Base-by-base conservation (phyloP, 2,329 filamentous ascomycete species). In the Neoscytalidium dimidiatum region DNA sequence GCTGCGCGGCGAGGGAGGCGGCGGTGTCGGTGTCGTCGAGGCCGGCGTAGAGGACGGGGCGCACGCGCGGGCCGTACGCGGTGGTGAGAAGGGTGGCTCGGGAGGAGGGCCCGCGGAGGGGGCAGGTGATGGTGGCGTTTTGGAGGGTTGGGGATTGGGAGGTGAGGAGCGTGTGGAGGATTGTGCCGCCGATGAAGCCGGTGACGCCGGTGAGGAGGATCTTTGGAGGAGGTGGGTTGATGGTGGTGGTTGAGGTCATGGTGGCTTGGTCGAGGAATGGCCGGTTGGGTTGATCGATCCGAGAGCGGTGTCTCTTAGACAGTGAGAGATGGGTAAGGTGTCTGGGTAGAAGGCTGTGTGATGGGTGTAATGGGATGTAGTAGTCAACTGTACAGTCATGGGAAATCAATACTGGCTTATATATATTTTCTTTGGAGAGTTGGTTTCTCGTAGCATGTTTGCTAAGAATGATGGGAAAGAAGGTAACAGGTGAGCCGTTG, bases 141-240 rank as follows among this genome's bases (percentile, higher is more conserved):
- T 4, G 7, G 57, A 9, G 14, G 28, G 53, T 8, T 1, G 28
- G n/a, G 38, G 57, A 61, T 8, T 43, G 44, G n/a, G 43, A 26
- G 28, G 29, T 28, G 28, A 62, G 43, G 29, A 68, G 66, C 7
- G 53, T 35, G 28, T 44, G 31, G 53, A 68, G 61, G 35, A 67
- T 44, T 9, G 60, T 66, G 26, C 66, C 67, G 14, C 67, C 67
- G 21, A 67, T 65, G 56, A 60, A 68, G 33, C 67, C 67, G 4
- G 66, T 68, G 31, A 64, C 66, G 51, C 67, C 67, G 33, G 66
- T 67, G 21, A 67, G 53, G 35, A 68, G 66, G 43, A 68, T 67
- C 17, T 35, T 17, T 31, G 64, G 57, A 5, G 56, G 13, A 7
- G 57, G 11, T 13, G 56, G 43, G 4, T 13, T 38, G 17, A 17